A percentile compares a stretch with the other conserved stretches of the same genome.
Evolutionary conservation across 2,329 filamentous ascomycete species (phyloP).

Genomic region (Trichoderma harzianum): DNA sequence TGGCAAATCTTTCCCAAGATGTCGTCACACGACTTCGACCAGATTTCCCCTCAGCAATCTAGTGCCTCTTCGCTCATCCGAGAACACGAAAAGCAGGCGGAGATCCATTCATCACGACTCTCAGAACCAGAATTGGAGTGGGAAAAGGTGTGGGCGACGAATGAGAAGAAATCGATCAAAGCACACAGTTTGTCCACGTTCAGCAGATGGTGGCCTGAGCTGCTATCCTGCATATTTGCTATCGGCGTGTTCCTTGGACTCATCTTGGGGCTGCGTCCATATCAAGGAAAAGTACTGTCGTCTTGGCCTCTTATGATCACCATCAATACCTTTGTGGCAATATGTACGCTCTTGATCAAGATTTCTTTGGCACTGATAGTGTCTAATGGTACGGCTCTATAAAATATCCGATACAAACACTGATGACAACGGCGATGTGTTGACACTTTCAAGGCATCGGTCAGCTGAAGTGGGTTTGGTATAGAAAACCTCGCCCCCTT

Average conservation of each 20-base stretch:
- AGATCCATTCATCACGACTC: not conserved
- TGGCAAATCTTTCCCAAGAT: not conserved
- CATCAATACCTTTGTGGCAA: not conserved
- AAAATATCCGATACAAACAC: not conserved
- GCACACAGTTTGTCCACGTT: not conserved
- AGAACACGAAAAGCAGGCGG: not conserved
- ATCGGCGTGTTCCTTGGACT: not conserved
- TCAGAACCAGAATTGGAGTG: not conserved
- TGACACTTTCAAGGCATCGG: not conserved
- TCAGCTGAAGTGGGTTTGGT: not conserved
- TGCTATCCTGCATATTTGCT: not conserved
- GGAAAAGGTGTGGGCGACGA: not conserved
- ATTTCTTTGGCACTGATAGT: not conserved
- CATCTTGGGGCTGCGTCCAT: not conserved
- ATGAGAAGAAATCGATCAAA: not conserved
- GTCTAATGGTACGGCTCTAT: not conserved
- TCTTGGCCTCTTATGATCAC: not conserved
- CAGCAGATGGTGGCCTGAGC: not conserved
- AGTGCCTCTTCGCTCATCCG: not conserved
- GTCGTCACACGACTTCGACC: not conserved
- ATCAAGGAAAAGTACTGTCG: not conserved
- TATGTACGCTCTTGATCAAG: not conserved
- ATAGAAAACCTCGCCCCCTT: not conserved
- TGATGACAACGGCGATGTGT: not conserved
- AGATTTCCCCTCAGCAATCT: not conserved